Evolutionary conservation across 306 rosid species (phyloP).

Genomic region (Calophaca sinica): DNA sequence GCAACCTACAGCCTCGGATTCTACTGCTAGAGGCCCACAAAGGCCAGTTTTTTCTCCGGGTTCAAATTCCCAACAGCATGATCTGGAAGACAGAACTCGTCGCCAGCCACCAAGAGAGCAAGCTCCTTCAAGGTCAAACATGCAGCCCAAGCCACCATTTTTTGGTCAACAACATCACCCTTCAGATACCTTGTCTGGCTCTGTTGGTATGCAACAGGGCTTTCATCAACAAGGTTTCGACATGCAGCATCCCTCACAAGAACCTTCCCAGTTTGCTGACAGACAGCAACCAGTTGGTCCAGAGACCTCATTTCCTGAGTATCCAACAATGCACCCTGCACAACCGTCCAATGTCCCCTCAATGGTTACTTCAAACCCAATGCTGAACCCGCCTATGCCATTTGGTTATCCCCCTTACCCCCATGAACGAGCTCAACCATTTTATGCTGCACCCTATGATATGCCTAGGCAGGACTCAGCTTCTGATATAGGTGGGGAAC

Average conservation of each 20-base stretch:
- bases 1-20: constrained; percentile 80
- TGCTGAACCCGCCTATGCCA: constrained; percentile 72
- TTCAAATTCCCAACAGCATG: constrained; percentile 79
- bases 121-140: constrained; percentile 64
- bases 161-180: constrained; percentile 76
- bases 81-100: constrained; percentile 78
- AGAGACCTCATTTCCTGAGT: constrained; percentile 69
- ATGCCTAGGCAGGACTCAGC: constrained; percentile 74
- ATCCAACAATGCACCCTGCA: constrained; percentile 71
- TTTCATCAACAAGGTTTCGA: constrained; percentile 79
- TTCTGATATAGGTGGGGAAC: constrained; percentile 71
- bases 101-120: constrained; percentile 82
- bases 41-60: constrained; percentile 83
- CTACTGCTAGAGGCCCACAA: constrained; percentile 72
- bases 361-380: constrained; percentile 72
- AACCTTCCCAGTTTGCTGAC: constrained; percentile 68
- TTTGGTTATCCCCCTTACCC: constrained; percentile 76
- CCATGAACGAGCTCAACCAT: constrained; percentile 76
- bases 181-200: constrained; percentile 60
- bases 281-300: constrained; percentile 73
- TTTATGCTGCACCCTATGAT: constrained; percentile 77
- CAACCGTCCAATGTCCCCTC: constrained; percentile 64
- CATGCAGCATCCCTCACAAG: constrained; percentile 70
- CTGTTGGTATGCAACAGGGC: constrained; percentile 51
- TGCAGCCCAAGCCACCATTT: constrained; percentile 68